phyloP scores from a whole-genome alignment of 352 stramenopile species.

The Globisporangium megalacanthum region DNA sequence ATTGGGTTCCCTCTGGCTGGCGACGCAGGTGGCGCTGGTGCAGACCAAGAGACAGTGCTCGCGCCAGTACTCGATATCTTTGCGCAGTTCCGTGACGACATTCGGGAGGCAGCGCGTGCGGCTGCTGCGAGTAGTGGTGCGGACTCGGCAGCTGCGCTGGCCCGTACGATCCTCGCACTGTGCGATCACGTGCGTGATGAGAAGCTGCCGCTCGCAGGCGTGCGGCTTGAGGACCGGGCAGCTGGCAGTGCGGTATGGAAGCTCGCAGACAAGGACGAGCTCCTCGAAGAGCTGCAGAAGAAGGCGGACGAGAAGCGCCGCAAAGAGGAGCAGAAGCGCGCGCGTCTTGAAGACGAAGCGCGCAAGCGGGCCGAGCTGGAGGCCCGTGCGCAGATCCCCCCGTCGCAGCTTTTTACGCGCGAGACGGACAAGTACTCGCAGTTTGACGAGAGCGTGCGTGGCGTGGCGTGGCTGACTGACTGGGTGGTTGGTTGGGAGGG shows the following conservation, averaged over 20 bases:
- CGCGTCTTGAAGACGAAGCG: slow-evolving; percentile 64
- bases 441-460: slow-evolving; percentile 84
- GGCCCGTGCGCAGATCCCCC: slow-evolving; percentile 88
- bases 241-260: slow-evolving; percentile 82
- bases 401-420: slow-evolving; percentile 89
- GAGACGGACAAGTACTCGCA: slow-evolving; percentile 87
- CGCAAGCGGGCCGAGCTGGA: slow-evolving; percentile 78
- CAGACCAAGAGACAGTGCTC: slow-evolving; percentile 75
- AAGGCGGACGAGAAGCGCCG: slow-evolving; percentile 71
- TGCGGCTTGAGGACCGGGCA: slow-evolving; percentile 85
- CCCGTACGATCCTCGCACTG: slow-evolving; percentile 63
- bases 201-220: slow-evolving; percentile 80
- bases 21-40: slow-evolving; percentile 19
- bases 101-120: slow-evolving; percentile 65
- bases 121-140: slow-evolving; percentile 28
- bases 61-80: slow-evolving; percentile 89
- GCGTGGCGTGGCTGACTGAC: neutral
- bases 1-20: slow-evolving; percentile 74
- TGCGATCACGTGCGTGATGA: slow-evolving; percentile 89
- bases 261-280: slow-evolving; percentile 85
- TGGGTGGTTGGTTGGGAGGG: neutral
- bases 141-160: slow-evolving; percentile 21
- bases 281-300: slow-evolving; percentile 74
- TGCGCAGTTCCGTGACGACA: slow-evolving; percentile 81
- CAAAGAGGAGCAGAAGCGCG: slow-evolving; percentile 78